A percentile compares a stretch with the other conserved stretches of the same genome.
Evolutionary conservation across 139 green algal species (phyloP).

Genomic region (Closterium sp.): DNA sequence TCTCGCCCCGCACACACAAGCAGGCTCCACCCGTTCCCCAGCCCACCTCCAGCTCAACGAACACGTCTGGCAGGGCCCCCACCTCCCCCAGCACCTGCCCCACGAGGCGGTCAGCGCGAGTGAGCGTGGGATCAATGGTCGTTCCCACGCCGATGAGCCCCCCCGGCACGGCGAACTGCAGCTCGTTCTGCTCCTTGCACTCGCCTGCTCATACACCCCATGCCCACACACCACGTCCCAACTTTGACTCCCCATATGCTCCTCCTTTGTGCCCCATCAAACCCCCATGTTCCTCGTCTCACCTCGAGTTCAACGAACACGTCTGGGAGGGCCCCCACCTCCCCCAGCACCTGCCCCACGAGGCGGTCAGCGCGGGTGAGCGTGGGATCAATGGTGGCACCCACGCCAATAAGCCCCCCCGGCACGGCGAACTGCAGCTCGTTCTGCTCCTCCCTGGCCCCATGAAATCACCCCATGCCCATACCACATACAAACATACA

Average conservation of each 20-base stretch:
- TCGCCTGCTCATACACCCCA: conserved; percentile 5
- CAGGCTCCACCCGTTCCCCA: too few relatives aligned
- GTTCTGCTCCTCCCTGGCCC: conserved; percentile 75
- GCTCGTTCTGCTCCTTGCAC: conserved; percentile 89
- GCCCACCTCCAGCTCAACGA: too few relatives aligned
- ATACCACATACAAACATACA: too few relatives aligned
- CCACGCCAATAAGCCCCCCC: conserved; percentile 96
- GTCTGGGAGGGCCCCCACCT: conserved; percentile 89
- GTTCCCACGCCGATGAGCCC: conserved; percentile 97
- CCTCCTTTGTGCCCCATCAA: conserved; percentile 36
- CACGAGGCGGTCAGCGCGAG: conserved; percentile 94
- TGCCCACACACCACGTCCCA: conserved; percentile 16
- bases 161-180: conserved; percentile 96
- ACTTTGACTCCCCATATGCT: too few relatives aligned
- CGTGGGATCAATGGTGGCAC: conserved; percentile 96
- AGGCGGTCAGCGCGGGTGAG: conserved; percentile 96
- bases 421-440: conserved; percentile 95
- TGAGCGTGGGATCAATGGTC: conserved; percentile 97
- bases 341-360: conserved; percentile 91
- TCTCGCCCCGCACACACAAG: too few relatives aligned
- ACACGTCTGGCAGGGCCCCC: conserved; percentile 91
- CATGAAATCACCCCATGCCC: too few relatives aligned
- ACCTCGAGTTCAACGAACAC: too few relatives aligned
- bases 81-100: conserved; percentile 95
- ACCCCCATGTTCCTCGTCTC: too few relatives aligned